A percentile compares a stretch with the other conserved stretches of the same genome.
phyloP scores from a whole-genome alignment of 1,284 basidiomycete genomes.

The Cystobasidium sp. region DNA sequence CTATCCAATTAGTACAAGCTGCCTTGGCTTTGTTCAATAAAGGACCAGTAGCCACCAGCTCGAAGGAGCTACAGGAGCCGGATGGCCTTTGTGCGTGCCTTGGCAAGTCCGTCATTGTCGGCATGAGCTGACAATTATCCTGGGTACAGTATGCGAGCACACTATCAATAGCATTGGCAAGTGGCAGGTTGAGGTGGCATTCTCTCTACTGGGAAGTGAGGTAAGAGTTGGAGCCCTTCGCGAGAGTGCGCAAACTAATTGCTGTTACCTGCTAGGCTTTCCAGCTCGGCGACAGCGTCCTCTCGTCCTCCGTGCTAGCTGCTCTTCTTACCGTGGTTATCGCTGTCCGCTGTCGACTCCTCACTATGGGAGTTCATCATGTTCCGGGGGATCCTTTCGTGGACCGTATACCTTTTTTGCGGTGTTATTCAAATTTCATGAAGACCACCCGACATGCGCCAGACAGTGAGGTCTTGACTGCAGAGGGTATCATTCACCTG shows the following conservation, averaged over 20 bases:
- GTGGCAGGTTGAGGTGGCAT: slow-evolving; percentile 38
- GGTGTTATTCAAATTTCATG: slow-evolving; percentile 29
- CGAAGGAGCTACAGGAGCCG: not conserved
- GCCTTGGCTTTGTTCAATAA: slow-evolving; percentile 40
- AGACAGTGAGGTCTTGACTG: slow-evolving; percentile 6
- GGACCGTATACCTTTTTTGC: slow-evolving; percentile 27
- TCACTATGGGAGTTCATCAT: slow-evolving; percentile 33
- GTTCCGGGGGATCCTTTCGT: slow-evolving; percentile 42
- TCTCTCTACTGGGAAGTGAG: slow-evolving; percentile 21
- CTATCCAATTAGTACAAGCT: slow-evolving; percentile 42
- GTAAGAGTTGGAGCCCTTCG: slow-evolving; percentile 2
- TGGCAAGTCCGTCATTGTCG: not conserved
- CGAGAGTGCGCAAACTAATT: not conserved
- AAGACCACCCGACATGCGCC: slow-evolving; percentile 17
- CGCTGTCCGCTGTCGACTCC: slow-evolving; percentile 27
- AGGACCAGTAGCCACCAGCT: slow-evolving; percentile 28
- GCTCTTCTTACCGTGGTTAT: slow-evolving; percentile 41
- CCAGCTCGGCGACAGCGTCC: slow-evolving; percentile 32
- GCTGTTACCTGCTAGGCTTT: not conserved
- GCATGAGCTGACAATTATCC: not conserved
- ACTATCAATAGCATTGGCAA: slow-evolving; percentile 29
- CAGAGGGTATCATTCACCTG: slow-evolving; percentile 22
- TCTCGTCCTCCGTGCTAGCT: slow-evolving; percentile 21
- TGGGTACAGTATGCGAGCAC: slow-evolving; percentile 33
- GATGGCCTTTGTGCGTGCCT: slow-evolving; percentile 23